Conservation (phyloP, 2,329 filamentous ascomycete species). For the Paecilomyces niveus region DNA sequence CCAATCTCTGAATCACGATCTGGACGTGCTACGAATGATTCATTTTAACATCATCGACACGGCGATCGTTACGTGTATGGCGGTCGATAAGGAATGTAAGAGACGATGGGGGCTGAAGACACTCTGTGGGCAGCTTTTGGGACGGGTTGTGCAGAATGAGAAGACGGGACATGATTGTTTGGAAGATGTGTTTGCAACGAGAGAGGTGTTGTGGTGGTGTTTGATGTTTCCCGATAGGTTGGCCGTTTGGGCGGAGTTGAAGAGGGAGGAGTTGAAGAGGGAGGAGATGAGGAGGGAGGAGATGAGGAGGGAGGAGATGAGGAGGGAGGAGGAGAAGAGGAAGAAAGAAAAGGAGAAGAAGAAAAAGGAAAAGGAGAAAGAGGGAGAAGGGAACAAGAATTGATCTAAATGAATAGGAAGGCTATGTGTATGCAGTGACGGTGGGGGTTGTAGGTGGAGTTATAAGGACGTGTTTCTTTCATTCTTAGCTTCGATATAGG, state of each 20-base stretch:
- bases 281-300: neutral
- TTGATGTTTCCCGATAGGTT: slow-evolving; percentile 33
- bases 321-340: neutral
- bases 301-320: neutral
- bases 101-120: slow-evolving; percentile 30
- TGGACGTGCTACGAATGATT: slow-evolving; percentile 37
- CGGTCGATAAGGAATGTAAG: slow-evolving; percentile 10
- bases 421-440: too few species aligned
- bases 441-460: neutral
- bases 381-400: neutral
- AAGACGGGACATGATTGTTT: slow-evolving; percentile 40
- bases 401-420: neutral
- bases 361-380: neutral
- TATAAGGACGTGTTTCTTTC: neutral
- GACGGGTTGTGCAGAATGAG: slow-evolving; percentile 26
- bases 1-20: slow-evolving; percentile 41
- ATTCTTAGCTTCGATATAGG: neutral
- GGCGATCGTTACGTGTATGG: slow-evolving; percentile 32
- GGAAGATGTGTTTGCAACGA: slow-evolving; percentile 44
- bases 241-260: slow-evolving; percentile 22
- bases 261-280: neutral
- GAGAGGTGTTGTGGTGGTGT: slow-evolving; percentile 44
- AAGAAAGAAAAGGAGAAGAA: neutral
- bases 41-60: slow-evolving; percentile 42
- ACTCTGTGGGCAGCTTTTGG: slow-evolving; percentile 28